These are phyloP conservation scores for Polychytrium aggregatum DNA, from an alignment of 192 early-diverging fungal genomes.

Conservation along the genomic window DNA sequence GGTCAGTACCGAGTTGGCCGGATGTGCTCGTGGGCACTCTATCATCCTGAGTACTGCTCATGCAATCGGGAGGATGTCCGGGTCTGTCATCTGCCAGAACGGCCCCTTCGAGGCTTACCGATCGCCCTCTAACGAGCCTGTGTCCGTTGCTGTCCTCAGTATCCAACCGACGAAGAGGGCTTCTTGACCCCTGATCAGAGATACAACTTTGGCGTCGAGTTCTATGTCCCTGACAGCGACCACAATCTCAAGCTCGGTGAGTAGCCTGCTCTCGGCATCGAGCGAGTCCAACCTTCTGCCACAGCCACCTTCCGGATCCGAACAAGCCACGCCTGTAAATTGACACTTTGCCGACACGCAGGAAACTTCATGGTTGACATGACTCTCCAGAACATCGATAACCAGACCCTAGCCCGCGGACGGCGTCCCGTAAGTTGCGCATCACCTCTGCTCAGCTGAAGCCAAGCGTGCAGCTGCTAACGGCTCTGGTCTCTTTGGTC, in stretches of 20 bases:
- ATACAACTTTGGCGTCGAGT: conserved; percentile 45
- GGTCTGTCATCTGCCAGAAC: no score
- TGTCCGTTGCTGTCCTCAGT: neutral
- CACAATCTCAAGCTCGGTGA: conserved; percentile 39
- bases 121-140: conserved; percentile 1
- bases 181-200: conserved; percentile 35
- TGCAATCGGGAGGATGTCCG: no score
- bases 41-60: conserved; percentile 19
- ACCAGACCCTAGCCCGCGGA: conserved; percentile 16
- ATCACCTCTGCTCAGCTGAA: conserved; percentile 6
- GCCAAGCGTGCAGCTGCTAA: conserved; percentile 15
- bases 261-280: neutral
- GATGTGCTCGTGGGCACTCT: neutral
- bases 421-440: conserved; percentile 30
- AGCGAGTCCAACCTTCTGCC: no score
- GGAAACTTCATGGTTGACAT: conserved; percentile 60
- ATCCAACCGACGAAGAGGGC: neutral
- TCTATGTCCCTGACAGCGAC: conserved; percentile 47
- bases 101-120: no score
- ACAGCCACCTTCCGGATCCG: neutral
- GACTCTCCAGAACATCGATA: conserved; percentile 29
- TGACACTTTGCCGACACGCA: neutral
- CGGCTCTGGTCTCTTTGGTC: conserved; percentile 8
- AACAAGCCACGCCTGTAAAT: neutral
- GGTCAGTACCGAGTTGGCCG: no score